These are phyloP conservation scores for Salix arbutifolia DNA, from an alignment of 345 rosid genomes.

Conservation along the genomic window DNA sequence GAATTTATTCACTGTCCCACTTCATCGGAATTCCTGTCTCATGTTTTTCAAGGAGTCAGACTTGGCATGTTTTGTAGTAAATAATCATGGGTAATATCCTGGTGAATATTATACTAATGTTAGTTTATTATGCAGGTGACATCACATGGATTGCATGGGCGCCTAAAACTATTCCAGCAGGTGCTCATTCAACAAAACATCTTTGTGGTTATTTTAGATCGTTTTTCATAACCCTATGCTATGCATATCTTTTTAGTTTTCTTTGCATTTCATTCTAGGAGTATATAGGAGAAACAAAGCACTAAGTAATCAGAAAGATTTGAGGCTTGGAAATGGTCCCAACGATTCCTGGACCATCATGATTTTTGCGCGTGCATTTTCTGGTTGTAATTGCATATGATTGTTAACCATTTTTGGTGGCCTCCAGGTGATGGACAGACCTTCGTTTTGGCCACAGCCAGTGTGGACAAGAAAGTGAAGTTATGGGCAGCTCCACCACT, in stretches of 20 bases:
- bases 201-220: neutral
- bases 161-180: conserved; percentile 55
- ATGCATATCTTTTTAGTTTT: too few relatives aligned
- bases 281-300: neutral
- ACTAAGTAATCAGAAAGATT: neutral
- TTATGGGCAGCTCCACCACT: conserved; percentile 72
- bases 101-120: conserved; percentile 3
- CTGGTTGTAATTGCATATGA: neutral
- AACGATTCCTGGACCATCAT: neutral
- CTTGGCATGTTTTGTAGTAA: neutral
- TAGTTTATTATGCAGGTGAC: conserved; percentile 50
- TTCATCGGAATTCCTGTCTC: neutral
- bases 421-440: conserved; percentile 48
- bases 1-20: neutral
- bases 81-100: neutral
- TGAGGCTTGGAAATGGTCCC: neutral
- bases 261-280: neutral
- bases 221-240: neutral
- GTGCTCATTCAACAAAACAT: conserved; percentile 26
- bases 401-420: conserved; percentile 3
- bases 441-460: conserved; percentile 62
- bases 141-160: conserved; percentile 81
- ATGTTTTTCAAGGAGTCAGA: neutral
- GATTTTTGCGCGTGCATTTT: neutral
- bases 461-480: conserved; percentile 88